Evolutionary conservation across 129 eudicot species (phyloP).

Genomic region (Lactuca sativa): DNA sequence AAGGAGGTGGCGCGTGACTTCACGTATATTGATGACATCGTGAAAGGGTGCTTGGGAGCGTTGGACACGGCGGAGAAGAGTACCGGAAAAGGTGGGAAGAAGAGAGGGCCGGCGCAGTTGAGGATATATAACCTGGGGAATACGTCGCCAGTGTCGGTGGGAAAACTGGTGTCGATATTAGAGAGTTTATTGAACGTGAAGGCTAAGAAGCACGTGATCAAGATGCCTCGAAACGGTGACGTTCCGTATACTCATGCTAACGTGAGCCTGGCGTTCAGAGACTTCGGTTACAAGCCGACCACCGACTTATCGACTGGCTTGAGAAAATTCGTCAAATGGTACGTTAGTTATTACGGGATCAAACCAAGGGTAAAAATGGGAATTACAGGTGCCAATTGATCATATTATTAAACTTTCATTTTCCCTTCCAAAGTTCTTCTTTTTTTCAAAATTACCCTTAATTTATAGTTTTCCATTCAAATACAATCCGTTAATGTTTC

Average conservation of each 20-base stretch:
- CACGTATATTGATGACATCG: slow-evolving; percentile 70
- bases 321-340: slow-evolving; percentile 74
- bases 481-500: background rate
- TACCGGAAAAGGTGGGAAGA: slow-evolving; percentile 77
- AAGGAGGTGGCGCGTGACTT: slow-evolving; percentile 87
- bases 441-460: background rate
- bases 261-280: slow-evolving; percentile 55
- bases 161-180: slow-evolving; percentile 48
- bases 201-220: slow-evolving; percentile 64
- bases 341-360: slow-evolving; percentile 66
- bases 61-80: slow-evolving; percentile 79
- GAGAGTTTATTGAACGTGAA: slow-evolving; percentile 48
- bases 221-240: slow-evolving; percentile 85
- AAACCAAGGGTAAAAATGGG: slow-evolving; percentile 51
- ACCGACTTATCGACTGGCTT: slow-evolving; percentile 71
- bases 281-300: slow-evolving; percentile 75
- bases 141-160: slow-evolving; percentile 77
- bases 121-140: slow-evolving; percentile 71
- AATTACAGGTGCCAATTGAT: slow-evolving; percentile 10
- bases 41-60: slow-evolving; percentile 76
- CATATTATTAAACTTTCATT: background rate
- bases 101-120: slow-evolving; percentile 54
- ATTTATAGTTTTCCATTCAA: slow-evolving; percentile 8
- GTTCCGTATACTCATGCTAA: slow-evolving; percentile 81
- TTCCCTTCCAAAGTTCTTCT: slow-evolving; percentile 15